phyloP scores from a whole-genome alignment of 768 basidiomycete genomes.

The Hypholoma sublateritium region DNA sequence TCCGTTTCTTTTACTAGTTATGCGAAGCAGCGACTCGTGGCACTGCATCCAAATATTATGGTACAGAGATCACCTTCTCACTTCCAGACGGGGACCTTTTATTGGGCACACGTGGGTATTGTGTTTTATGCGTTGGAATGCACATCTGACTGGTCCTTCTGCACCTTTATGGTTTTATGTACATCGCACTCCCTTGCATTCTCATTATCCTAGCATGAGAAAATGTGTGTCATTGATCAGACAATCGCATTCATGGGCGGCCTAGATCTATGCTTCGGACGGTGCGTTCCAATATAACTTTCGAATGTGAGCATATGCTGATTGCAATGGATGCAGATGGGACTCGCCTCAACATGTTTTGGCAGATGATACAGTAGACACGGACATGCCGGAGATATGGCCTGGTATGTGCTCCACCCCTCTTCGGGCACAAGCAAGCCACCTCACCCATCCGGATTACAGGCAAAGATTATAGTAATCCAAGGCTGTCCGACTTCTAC shows the following conservation, averaged over 20 bases:
- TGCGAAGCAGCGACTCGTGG: slow-evolving; percentile 77
- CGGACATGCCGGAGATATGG: slow-evolving; percentile 77
- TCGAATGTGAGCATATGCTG: neutral
- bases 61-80: slow-evolving; percentile 97
- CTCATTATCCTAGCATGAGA: slow-evolving; percentile 74
- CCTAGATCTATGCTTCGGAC: slow-evolving; percentile 89
- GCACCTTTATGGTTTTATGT: neutral
- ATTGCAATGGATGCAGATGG: slow-evolving; percentile 55
- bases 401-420: slow-evolving; percentile 50
- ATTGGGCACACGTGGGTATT: slow-evolving; percentile 91
- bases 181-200: neutral
- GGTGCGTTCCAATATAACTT: slow-evolving; percentile 36
- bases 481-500: slow-evolving; percentile 83
- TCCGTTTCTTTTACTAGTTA: slow-evolving; percentile 49
- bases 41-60: slow-evolving; percentile 89
- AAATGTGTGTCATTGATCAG: slow-evolving; percentile 95
- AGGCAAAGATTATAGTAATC: slow-evolving; percentile 97
- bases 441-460: neutral
- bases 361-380: slow-evolving; percentile 75
- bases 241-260: slow-evolving; percentile 99
- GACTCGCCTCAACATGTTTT: slow-evolving; percentile 94
- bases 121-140: neutral
- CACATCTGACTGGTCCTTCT: slow-evolving; percentile 5
- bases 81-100: slow-evolving; percentile 95
- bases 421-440: neutral